Evolutionary conservation across 2,329 filamentous ascomycete species (phyloP), one percentile per base, ranked within the genome.

Genomic region (Fusarium sp.): DNA sequence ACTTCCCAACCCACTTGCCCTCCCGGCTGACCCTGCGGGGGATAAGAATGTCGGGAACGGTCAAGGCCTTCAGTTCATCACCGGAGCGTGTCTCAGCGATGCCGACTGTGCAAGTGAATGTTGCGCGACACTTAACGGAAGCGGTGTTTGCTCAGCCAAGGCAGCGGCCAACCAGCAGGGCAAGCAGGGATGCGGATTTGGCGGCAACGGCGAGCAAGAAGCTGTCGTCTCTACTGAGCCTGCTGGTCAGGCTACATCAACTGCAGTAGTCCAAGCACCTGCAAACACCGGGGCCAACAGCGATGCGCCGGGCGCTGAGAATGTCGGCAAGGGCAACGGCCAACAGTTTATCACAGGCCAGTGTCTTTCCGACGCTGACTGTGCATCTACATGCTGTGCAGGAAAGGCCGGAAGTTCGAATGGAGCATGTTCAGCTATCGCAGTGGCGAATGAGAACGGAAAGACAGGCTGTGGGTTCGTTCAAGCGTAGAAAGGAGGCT

Each of bases 401-500:
- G 68, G 67, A 11, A 61, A 49, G 7, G 25, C 29, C 1, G 69
- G 62, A 5, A 61, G 62, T 38, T 27, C 46, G 3, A 62, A 42
- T 7, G 64, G 54, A 0, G 40, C 67, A 0, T 70, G 67, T 53
- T 64, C 67, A 1, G 67, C 64, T 10, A 49, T 57, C 34, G 42
- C 54, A 7, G 67, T 63, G 36, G 64, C 67, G 3, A 51, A 58
- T 46, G 62, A 38, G 7, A 56, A 55, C 13, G 67, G 67, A 8
- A 68, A 65, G 56, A 69, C 64, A 5, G 67, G 67, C 2, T 70
- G 67, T 34, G 65, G 86, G 83, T 0, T 88, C 20, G 46, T 61
- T n/a, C 64, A 63, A 18, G 46, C 31, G 27, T 65, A 53, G 36
- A 86, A 16, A 10, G 20, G 42, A 25, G 8, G 8, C 8, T 27